Conservation (phyloP, 768 basidiomycete species). For the Psilocybe cyanescens region DNA sequence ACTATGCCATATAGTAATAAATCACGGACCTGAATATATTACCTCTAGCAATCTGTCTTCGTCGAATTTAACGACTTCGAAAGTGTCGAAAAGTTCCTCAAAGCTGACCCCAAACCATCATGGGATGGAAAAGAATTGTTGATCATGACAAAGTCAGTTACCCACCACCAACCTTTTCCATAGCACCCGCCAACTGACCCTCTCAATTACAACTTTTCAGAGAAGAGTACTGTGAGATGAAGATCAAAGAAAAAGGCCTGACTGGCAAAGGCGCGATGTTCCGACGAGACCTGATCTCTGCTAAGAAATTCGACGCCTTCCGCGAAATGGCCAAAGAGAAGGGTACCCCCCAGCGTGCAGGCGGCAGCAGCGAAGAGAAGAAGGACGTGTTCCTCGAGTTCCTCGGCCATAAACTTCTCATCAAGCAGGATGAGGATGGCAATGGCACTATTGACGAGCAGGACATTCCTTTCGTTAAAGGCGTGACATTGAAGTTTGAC, state of each 20-base stretch:
- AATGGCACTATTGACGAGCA: constrained; percentile 66
- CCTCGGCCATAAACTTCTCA: constrained; percentile 69
- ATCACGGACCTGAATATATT: neutral
- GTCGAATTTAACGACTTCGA: constrained; percentile 80
- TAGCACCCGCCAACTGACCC: too few species aligned
- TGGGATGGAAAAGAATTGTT: constrained; percentile 79
- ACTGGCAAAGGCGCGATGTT: constrained; percentile 69
- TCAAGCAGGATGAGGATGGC: constrained; percentile 63
- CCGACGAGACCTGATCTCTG: constrained; percentile 56
- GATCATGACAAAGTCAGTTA: constrained; percentile 84
- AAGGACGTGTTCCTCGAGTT: constrained; percentile 76
- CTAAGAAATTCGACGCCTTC: constrained; percentile 76
- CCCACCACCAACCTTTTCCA: neutral
- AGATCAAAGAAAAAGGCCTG: constrained; percentile 93
- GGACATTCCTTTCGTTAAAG: constrained; percentile 56
- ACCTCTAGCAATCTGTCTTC: constrained; percentile 83
- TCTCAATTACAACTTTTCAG: constrained; percentile 36
- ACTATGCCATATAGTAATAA: neutral
- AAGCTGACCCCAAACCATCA: constrained; percentile 78
- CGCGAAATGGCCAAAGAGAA: constrained; percentile 56
- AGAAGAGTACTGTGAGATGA: constrained; percentile 92
- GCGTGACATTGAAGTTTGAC: constrained; percentile 61
- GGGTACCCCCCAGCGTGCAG: constrained; percentile 35
- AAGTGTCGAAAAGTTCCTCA: constrained; percentile 75
- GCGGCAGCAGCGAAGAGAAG: constrained; percentile 25